These are phyloP conservation scores for Citrus trifoliata DNA, from an alignment of 345 rosid genomes.

Conservation along the genomic window DNA sequence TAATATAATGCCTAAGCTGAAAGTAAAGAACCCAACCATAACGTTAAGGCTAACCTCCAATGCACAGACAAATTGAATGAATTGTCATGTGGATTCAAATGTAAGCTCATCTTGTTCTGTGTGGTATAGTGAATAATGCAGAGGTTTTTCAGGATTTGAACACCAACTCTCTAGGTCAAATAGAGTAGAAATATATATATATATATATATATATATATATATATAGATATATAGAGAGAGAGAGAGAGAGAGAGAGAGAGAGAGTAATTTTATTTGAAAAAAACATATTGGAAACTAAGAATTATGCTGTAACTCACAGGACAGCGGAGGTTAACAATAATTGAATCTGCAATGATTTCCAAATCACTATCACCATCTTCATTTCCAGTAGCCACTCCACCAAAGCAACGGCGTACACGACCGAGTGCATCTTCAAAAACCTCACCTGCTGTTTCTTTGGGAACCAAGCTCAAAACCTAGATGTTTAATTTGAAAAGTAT, in stretches of 20 bases:
- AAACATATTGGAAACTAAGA: background rate
- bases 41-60: background rate
- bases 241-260: no score
- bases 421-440: conserved; percentile 30
- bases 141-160: background rate
- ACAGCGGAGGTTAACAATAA: conserved; percentile 36
- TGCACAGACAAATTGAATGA: background rate
- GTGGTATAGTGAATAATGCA: background rate
- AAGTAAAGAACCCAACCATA: background rate
- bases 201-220: no score
- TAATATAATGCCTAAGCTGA: background rate
- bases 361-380: conserved; percentile 39
- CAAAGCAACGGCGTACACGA: conserved; percentile 37
- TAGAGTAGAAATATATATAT: no score
- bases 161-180: background rate
- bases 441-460: conserved; percentile 38
- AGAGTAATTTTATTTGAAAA: no score
- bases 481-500: background rate
- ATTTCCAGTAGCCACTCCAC: conserved; percentile 23
- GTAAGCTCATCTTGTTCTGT: background rate
- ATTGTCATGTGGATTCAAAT: background rate
- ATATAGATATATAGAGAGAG: no score
- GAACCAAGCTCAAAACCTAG: conserved; percentile 31
- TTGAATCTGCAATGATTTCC: conserved; percentile 43
- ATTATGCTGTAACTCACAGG: conserved; percentile 27